Base-by-base conservation (phyloP, 352 stramenopile genomes). In the Albugo laibachii region DNA sequence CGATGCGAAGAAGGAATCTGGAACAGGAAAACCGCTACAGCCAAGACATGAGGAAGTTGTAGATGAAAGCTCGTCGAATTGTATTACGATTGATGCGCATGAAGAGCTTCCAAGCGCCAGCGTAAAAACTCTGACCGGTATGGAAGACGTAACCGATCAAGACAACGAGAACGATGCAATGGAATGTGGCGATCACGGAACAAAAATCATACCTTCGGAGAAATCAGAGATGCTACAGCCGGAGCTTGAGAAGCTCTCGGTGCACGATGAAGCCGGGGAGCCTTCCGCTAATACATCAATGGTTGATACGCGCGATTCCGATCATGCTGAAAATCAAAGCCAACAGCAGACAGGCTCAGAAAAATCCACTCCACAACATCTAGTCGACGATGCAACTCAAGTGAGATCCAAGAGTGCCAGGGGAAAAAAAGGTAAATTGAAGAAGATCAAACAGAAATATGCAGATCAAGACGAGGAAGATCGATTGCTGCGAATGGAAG, bases 381-480 rank as follows among this genome's bases (percentile, higher is more conserved):
- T 39, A 3, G 57, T 41, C 14, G 58, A 62, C 8, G 35, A 45
- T 18, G 45, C 46, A 36, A 27, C 36, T 13, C 36, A 36, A 16
- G 37, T 43, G 0, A 14, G 42, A 1, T 43, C 54, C 21, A 71
- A 70, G 41, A 76, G 61, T 19, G 71, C 81, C 11, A 79, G 92
- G 31, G 87, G 92, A n/a, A 97, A 96, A 54, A 88, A 92, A 58
- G 64, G 81, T 5, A 97, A 97, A 58, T 59, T 95, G 52, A 97
- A 96, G 62, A 91, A 92, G 48, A 80, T 91, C 53, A 95, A 94
- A 51, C 89, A 89, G 55, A 97, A 97, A 57, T 98, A 98, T 56
- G 76, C 65, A 0, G 92, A 98, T 41, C 93, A 98, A 65, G 92
- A 97, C 55, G 92, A 97, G 0, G 92, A 97, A 41, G 92, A 98